A percentile compares a stretch with the other conserved stretches of the same genome.
Conservation (phyloP, 306 rosid species). For the Glycyrrhiza uralensis region DNA sequence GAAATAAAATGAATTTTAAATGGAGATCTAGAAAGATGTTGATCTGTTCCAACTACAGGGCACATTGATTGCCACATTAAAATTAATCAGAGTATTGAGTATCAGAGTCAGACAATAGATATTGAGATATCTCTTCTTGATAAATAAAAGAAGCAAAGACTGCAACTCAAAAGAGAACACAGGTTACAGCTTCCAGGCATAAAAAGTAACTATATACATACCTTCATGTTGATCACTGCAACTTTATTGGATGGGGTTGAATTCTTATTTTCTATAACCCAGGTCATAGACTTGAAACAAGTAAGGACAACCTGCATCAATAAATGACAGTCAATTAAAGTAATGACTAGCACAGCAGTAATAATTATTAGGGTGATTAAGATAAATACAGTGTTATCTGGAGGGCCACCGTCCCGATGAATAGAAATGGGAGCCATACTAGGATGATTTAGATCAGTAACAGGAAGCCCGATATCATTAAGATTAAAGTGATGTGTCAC, state of each 20-base stretch:
- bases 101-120: neutral
- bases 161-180: neutral
- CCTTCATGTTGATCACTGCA: slow-evolving; percentile 76
- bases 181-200: neutral
- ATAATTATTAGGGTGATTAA: slow-evolving; percentile 17
- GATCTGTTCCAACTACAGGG: slow-evolving; percentile 3
- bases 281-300: slow-evolving; percentile 76
- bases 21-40: neutral
- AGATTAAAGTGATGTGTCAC: slow-evolving; percentile 51
- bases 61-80: neutral
- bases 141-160: slow-evolving; percentile 5
- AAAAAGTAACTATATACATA: slow-evolving; percentile 18
- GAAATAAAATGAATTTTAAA: slow-evolving; percentile 1
- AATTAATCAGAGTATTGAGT: neutral
- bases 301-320: slow-evolving; percentile 62
- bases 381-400: slow-evolving; percentile 52
- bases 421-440: slow-evolving; percentile 52
- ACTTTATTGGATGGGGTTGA: slow-evolving; percentile 49
- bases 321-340: neutral
- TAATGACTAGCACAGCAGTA: neutral
- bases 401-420: slow-evolving; percentile 48
- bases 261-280: slow-evolving; percentile 69
- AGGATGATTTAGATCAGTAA: slow-evolving; percentile 49
- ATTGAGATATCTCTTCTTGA: slow-evolving; percentile 11
- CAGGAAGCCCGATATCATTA: slow-evolving; percentile 56